Evolutionary conservation across 208 protist genomes (phyloP), one percentile per base, ranked within the genome.

Genomic region (Acanthamoeba lenticulata): DNA sequence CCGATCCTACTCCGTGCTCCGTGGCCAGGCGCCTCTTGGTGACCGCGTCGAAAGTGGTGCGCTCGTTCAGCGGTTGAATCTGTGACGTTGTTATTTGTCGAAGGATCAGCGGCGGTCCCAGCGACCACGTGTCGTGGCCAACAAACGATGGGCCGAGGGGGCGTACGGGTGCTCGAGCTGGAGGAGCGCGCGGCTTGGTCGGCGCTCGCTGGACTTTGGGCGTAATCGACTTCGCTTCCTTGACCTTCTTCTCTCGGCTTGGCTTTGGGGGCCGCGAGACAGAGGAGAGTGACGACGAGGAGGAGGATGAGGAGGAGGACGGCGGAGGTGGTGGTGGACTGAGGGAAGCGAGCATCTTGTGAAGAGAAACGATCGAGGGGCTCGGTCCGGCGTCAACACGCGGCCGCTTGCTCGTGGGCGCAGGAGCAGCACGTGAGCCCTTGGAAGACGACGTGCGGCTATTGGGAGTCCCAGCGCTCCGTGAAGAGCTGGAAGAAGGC

Each of bases 271-370:
- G 74, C 2, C 11, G 15, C 34, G 65, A 67, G 7, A 32, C 2
- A 34, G 74, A 34, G 0, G 74, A 85, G 4, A 29, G 29, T 55
- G 74, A 36, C n/a, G 44, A 1, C 27, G 38, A 0, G 15, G 9
- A 42, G 5, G 69, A 44, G 9, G 69, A 5, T 69, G 60, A 69
- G 24, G 60, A 69, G 6, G 27, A 36, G 60, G 60, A 21, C 32
- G 4, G 1, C 3, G 67, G 34, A 2, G 74, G 74, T 55, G 74
- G 42, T 11, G 74, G 74, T 3, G 74, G 74, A 1, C 40, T 21
- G 9, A 85, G 74, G 40, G n/a, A 55, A 29, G 74, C 74, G 1
- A 85, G 74, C 74, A 85, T 85, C 42, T 85, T 85, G 42, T 85
- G 74, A 2, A 85, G 42, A 1, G 38, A 57, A 36, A 85, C 42